These are phyloP conservation scores for Curvularia sp. DNA, from an alignment of 2,329 filamentous ascomycete species.

Conservation along the genomic window DNA sequence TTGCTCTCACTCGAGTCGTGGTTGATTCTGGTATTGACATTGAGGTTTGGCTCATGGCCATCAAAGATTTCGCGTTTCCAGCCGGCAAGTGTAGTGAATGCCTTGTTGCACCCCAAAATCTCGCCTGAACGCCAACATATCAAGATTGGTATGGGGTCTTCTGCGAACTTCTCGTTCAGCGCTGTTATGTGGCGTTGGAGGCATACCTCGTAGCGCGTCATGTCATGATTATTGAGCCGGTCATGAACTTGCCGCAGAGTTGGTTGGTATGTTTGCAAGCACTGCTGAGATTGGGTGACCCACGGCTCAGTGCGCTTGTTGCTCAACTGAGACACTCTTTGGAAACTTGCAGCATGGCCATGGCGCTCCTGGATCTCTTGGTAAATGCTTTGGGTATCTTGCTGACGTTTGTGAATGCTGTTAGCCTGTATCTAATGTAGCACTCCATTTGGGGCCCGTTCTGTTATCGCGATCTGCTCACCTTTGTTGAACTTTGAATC, in stretches of 20 bases:
- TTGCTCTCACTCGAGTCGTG: slow-evolving; percentile 46
- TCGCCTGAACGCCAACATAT: slow-evolving; percentile 92
- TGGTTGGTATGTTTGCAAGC: slow-evolving; percentile 86
- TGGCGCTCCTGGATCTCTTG: slow-evolving; percentile 89
- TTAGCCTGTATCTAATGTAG: slow-evolving; percentile 44
- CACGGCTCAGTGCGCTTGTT: slow-evolving; percentile 79
- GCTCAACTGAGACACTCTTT: slow-evolving; percentile 81
- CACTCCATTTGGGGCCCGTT: slow-evolving; percentile 37
- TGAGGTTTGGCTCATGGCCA: slow-evolving; percentile 85
- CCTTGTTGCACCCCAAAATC: slow-evolving; percentile 93
- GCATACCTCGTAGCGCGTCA: slow-evolving; percentile 97
- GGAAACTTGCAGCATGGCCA: slow-evolving; percentile 87
- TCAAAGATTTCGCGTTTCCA: slow-evolving; percentile 91
- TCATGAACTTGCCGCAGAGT: slow-evolving; percentile 92
- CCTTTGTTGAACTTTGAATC: slow-evolving; percentile 38
- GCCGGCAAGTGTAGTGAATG: slow-evolving; percentile 93
- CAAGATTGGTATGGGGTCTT: slow-evolving; percentile 87
- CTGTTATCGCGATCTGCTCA: slow-evolving; percentile 37
- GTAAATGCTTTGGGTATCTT: slow-evolving; percentile 85
- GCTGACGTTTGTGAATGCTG: slow-evolving; percentile 57
- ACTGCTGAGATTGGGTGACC: slow-evolving; percentile 81
- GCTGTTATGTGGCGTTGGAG: slow-evolving; percentile 92
- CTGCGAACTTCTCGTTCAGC: slow-evolving; percentile 88
- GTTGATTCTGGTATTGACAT: slow-evolving; percentile 75
- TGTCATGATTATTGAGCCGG: slow-evolving; percentile 84